A percentile compares a stretch with the other conserved stretches of the same genome.
phyloP scores from a whole-genome alignment of 176 grass and related monocot species.

The Guadua angustifolia region DNA sequence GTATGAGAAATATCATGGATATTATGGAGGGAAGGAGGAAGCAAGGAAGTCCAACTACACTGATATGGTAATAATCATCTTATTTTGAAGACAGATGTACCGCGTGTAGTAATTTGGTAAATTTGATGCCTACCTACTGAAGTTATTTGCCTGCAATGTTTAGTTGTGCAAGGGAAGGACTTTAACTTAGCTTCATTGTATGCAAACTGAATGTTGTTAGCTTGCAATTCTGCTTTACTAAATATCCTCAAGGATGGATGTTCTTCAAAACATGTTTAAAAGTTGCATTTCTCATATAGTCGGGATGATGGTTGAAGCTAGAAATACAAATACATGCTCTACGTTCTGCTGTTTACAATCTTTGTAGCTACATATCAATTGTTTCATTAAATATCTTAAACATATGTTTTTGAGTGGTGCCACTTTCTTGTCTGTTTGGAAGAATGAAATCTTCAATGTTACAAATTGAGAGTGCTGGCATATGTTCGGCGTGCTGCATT shows the following conservation, averaged over 20 bases:
- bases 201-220: not conserved
- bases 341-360: not conserved
- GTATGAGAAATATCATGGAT: constrained; percentile 96
- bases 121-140: not conserved
- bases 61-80: constrained; percentile 75
- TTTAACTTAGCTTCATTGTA: not conserved
- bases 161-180: not conserved
- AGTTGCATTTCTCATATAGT: not conserved
- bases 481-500: constrained; percentile 9
- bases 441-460: constrained; percentile 8
- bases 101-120: not conserved
- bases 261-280: not conserved
- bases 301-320: not conserved
- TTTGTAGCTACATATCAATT: not conserved
- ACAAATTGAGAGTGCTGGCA: not conserved
- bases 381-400: constrained; percentile 24
- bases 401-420: not conserved
- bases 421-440: constrained; percentile 3
- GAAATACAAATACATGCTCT: not conserved
- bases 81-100: not conserved
- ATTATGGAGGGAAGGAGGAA: constrained; percentile 88
- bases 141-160: not conserved
- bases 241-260: not conserved
- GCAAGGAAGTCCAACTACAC: constrained; percentile 89
- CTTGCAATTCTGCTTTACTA: not conserved